phyloP scores from a whole-genome alignment of 2,329 filamentous ascomycete species.

The Epichloe aotearoae region DNA sequence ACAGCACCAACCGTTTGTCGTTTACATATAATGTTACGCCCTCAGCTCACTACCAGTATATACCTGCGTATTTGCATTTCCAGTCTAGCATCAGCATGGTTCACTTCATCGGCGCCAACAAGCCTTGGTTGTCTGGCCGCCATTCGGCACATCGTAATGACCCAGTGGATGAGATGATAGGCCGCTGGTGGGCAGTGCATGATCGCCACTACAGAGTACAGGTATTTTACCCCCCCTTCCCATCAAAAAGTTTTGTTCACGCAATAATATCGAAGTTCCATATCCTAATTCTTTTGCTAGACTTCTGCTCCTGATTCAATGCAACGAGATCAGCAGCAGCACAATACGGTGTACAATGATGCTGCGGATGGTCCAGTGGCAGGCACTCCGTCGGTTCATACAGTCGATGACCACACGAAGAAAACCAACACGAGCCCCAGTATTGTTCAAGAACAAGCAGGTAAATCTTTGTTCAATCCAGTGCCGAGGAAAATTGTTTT shows the following conservation, averaged over 20 bases:
- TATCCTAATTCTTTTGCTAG: neutral
- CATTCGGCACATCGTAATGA: slow-evolving; percentile 38
- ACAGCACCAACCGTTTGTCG: slow-evolving; percentile 72
- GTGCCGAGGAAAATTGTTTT: neutral
- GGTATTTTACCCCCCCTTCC: slow-evolving; percentile 23
- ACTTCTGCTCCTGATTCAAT: neutral
- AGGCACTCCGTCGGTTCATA: neutral
- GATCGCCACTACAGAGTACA: slow-evolving; percentile 63
- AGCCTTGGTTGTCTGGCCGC: slow-evolving; percentile 70
- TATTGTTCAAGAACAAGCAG: neutral
- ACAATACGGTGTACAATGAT: neutral
- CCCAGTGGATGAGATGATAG: slow-evolving; percentile 72
- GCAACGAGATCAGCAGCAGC: neutral
- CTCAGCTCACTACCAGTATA: slow-evolving; percentile 92
- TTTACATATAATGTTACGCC: slow-evolving; percentile 98
- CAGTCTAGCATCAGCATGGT: slow-evolving; percentile 80
- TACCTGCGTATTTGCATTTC: slow-evolving; percentile 88
- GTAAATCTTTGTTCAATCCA: neutral
- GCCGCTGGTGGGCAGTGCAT: slow-evolving; percentile 89
- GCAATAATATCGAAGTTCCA: neutral
- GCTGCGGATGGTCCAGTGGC: neutral
- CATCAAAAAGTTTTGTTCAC: neutral
- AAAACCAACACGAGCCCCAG: neutral
- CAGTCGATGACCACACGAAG: neutral
- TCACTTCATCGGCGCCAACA: slow-evolving; percentile 86